A percentile compares a stretch with the other conserved stretches of the same genome.
Evolutionary conservation across 2,329 filamentous ascomycete species (phyloP).

Genomic region (Fusarium acutatum): DNA sequence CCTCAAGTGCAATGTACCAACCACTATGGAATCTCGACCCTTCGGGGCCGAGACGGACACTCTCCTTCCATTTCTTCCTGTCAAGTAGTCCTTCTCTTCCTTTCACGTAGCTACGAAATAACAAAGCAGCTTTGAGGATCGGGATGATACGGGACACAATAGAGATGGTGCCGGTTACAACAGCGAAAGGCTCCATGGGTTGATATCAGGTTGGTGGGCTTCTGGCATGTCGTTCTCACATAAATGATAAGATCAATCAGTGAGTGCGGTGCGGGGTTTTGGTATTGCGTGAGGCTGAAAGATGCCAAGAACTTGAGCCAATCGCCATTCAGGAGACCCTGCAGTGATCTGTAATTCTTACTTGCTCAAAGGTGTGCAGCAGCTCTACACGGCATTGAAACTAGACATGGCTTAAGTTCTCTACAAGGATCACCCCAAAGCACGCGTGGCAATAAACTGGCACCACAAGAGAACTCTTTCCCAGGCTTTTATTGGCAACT

Average conservation of each 20-base stretch:
- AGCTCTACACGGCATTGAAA: accelerated
- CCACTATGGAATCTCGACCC: accelerated
- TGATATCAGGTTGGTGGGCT: too few species aligned
- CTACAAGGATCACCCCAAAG: neutral
- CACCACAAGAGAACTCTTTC: accelerated
- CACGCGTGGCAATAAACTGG: accelerated
- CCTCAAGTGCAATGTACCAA: neutral
- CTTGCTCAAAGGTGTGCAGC: neutral
- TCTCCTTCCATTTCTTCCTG: neutral
- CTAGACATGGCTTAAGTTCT: accelerated
- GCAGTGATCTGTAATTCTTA: accelerated
- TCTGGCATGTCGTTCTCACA: neutral
- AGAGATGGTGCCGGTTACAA: too few species aligned
- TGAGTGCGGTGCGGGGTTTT: neutral
- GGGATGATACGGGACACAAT: accelerated
- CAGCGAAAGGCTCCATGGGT: neutral
- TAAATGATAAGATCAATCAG: accelerated
- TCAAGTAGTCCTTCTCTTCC: neutral
- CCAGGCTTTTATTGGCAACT: neutral
- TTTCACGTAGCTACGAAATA: accelerated
- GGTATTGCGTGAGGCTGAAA: neutral
- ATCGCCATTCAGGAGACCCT: neutral
- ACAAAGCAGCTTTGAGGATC: accelerated
- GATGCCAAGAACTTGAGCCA: too few species aligned
- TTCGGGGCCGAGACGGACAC: neutral